Evolutionary conservation across 495 filamentous ascomycete species (phyloP), one percentile per base, ranked within the genome.

Genomic region (Annulohypoxylon bovei): DNA sequence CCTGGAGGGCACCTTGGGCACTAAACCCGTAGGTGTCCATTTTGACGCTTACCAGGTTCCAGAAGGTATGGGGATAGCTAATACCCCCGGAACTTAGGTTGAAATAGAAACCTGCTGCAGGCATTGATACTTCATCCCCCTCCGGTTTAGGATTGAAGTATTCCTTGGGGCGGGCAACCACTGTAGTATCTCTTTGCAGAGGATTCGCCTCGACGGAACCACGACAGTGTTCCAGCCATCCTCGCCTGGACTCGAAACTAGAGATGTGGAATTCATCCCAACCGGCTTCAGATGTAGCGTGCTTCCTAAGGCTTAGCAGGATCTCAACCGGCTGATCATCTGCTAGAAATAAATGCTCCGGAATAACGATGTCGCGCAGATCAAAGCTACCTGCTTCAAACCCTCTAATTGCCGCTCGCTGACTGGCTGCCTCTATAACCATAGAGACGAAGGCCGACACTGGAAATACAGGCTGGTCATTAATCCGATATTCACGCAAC

Each of bases 371-470:
- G 16, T 77, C 68, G 30, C 50, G 50, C 22, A 78, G 35, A 57
- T 77, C 70, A 35, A 71, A 70, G 6, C 62, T 62, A 14, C 61
- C 61, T 32, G 71, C 62, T 37, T 60, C 60, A 18, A 65, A 54
- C 9, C 76, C 72, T 2, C 72, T 58, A 1, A 67, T 35, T 9
- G 75, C 64, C 1, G 81, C 78, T 37, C 82, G 50, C 67, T 83
- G 80, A 42, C 72, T 65, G 11, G 79, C 72, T 0, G 86, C 81
- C 58, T 92, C 89, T 0, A 88, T 53, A 18, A 84, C 85, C 77
- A 87, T 86, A 3, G 81, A 76, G 18, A 87, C 72, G 62, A 87
- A 90, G 0, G 81, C 85, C 6, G 87, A 81, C 40, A 82, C 85
- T 8, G 90, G 89, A 59, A 88, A 88, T 1, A 92, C 76, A 3